A percentile compares a stretch with the other conserved stretches of the same genome.
Conservation (phyloP, 2,329 filamentous ascomycete genomes). For the Celoporthe dispersa region DNA sequence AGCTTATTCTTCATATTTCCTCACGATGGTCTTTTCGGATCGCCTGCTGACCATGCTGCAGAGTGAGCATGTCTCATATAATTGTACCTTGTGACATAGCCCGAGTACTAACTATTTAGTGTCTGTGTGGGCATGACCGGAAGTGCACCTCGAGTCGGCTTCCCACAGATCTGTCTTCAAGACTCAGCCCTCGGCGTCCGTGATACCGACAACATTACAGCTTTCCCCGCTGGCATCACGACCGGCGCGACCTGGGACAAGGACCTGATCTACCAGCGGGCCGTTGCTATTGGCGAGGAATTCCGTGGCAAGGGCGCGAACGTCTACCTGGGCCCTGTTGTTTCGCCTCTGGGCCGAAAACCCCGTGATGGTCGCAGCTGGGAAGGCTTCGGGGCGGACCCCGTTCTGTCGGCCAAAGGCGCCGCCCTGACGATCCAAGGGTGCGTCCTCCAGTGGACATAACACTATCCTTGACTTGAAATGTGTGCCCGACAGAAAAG, state of each 20-base stretch:
- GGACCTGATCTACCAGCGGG: slow-evolving; percentile 69
- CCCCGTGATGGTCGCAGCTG: slow-evolving; percentile 75
- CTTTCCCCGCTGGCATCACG: slow-evolving; percentile 80
- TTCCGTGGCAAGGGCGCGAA: slow-evolving; percentile 75
- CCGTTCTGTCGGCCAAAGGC: slow-evolving; percentile 71
- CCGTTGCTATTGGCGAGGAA: slow-evolving; percentile 70
- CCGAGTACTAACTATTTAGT: slow-evolving; percentile 38
- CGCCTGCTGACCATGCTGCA: slow-evolving; percentile 27
- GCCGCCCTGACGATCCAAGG: slow-evolving; percentile 76
- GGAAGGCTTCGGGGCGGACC: slow-evolving; percentile 76
- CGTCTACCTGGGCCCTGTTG: slow-evolving; percentile 70
- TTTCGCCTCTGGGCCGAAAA: slow-evolving; percentile 74
- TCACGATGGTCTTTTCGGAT: neutral
- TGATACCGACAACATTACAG: slow-evolving; percentile 74
- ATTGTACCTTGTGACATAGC: neutral
- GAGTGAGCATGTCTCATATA: slow-evolving; percentile 32
- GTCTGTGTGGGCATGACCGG: slow-evolving; percentile 79
- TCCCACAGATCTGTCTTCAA: slow-evolving; percentile 73
- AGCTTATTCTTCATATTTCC: slow-evolving; percentile 20
- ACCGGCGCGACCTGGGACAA: slow-evolving; percentile 78
- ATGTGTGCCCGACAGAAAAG: neutral
- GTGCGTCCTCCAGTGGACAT: slow-evolving; percentile 7
- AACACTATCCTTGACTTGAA: neutral
- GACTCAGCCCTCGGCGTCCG: slow-evolving; percentile 74
- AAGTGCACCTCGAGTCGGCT: slow-evolving; percentile 69